Evolutionary conservation across 345 rosid genomes (phyloP).

Genomic region (Salix purpurea): DNA sequence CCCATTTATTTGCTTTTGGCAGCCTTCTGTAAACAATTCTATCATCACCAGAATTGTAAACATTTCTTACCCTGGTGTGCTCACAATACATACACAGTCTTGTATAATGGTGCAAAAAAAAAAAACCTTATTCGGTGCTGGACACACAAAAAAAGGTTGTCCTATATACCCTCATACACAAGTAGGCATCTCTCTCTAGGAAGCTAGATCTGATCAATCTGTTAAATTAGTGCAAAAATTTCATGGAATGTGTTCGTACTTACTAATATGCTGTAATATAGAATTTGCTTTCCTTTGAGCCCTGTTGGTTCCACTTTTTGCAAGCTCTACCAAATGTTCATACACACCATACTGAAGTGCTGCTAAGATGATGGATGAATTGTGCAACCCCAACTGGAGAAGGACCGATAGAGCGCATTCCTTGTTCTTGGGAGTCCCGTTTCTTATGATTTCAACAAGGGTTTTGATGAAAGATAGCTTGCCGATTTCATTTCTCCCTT

Average conservation of each 20-base stretch:
- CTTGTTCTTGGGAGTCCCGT: conserved; percentile 60
- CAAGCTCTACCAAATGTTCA: conserved; percentile 40
- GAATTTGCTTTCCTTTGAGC: conserved; percentile 63
- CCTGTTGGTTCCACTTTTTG: conserved; percentile 48
- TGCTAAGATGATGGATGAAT: conserved; percentile 36
- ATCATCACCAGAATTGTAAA: not conserved
- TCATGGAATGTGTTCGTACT: conserved; percentile 54
- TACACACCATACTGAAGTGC: conserved; percentile 60
- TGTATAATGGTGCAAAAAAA: not conserved
- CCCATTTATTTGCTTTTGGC: not conserved
- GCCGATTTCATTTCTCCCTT: conserved; percentile 39
- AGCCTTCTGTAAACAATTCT: not conserved
- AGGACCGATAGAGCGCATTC: conserved; percentile 57
- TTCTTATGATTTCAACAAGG: conserved; percentile 44
- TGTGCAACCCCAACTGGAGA: conserved; percentile 43
- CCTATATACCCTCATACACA: not conserved
- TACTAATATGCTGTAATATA: conserved; percentile 52
- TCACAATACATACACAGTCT: not conserved
- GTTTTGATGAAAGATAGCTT: conserved; percentile 38
- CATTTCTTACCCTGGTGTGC: not conserved
- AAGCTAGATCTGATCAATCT: not conserved
- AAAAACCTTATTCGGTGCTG: not conserved
- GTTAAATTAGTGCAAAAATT: not conserved
- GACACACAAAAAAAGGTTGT: not conserved
- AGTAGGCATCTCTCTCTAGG: not conserved